These are phyloP conservation scores for Dichomitus squalens DNA, from an alignment of 1,284 basidiomycete species.

Conservation along the genomic window DNA sequence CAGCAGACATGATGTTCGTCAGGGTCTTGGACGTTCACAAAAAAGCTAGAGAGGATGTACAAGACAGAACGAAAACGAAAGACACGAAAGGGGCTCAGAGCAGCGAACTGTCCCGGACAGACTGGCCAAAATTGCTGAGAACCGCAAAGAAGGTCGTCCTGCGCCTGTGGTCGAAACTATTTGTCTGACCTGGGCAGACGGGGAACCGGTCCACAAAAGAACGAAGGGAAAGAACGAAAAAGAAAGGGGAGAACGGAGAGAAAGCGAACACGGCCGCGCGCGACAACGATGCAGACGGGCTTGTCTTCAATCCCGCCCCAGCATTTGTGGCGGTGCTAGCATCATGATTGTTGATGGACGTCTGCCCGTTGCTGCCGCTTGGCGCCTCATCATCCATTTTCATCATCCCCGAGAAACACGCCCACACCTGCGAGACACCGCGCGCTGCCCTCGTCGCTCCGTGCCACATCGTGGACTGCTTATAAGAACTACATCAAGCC, in stretches of 20 bases:
- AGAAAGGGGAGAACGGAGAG: slow-evolving; percentile 27
- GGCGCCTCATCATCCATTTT: slow-evolving; percentile 2
- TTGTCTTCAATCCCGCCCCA: slow-evolving; percentile 22
- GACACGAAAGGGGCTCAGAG: slow-evolving; percentile 24
- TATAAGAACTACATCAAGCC: no score
- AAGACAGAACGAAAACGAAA: slow-evolving; percentile 12
- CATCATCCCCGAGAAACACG: neutral
- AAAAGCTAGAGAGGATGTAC: slow-evolving; percentile 17
- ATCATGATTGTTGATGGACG: slow-evolving; percentile 22
- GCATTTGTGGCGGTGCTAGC: slow-evolving; percentile 16
- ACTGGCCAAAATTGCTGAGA: slow-evolving; percentile 31
- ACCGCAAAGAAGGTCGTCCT: slow-evolving; percentile 36
- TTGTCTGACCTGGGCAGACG: slow-evolving; percentile 42
- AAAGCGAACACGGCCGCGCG: slow-evolving; percentile 15
- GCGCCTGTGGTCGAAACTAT: slow-evolving; percentile 35
- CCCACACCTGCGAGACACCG: neutral
- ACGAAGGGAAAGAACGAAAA: slow-evolving; percentile 31
- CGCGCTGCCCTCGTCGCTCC: neutral
- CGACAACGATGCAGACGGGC: slow-evolving; percentile 13
- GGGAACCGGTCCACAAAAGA: slow-evolving; percentile 44
- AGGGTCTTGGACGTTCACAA: slow-evolving; percentile 12
- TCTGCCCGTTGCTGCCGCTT: slow-evolving; percentile 12
- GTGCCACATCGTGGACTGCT: neutral
- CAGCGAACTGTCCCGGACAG: slow-evolving; percentile 38
- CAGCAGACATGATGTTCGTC: slow-evolving; percentile 26